Conservation (phyloP, 2,329 filamentous ascomycete species). For the Hypocreales sp. region DNA sequence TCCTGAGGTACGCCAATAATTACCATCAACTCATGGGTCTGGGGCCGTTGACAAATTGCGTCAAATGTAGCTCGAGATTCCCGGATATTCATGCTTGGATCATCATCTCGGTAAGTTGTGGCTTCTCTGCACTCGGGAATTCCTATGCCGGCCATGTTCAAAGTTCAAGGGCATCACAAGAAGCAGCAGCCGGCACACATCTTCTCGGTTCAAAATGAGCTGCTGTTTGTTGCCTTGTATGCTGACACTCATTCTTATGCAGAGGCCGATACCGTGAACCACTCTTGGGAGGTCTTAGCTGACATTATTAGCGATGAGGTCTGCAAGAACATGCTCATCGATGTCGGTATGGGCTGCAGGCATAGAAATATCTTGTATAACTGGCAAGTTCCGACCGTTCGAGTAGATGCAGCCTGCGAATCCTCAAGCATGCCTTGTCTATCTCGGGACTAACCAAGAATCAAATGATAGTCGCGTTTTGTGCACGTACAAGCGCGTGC, state of each 20-base stretch:
- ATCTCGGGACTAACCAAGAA: no score
- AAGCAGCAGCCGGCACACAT: conserved; percentile 5
- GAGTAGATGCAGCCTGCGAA: no score
- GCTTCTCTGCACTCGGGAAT: no score
- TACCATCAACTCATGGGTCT: no score
- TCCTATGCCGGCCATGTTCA: no score
- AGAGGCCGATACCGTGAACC: conserved; percentile 14
- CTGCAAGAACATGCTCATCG: conserved; percentile 12
- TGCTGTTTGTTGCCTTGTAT: no score
- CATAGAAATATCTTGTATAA: neutral
- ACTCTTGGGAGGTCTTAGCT: conserved; percentile 14
- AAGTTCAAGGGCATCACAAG: conserved; percentile 14
- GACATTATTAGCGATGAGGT: conserved; percentile 12
- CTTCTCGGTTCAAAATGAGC: no score
- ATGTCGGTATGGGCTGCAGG: conserved; percentile 9
- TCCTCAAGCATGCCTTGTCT: no score
- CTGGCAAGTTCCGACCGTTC: no score
- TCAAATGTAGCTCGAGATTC: conserved; percentile 3
- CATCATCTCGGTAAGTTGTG: no score
- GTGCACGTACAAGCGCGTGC: neutral
- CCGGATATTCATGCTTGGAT: conserved; percentile 14
- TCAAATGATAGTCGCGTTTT: conserved; percentile 1
- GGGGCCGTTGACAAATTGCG: no score
- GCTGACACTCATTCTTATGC: no score
- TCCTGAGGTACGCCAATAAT: conserved; percentile 21